Evolutionary conservation across 306 rosid genomes (phyloP).

Genomic region (Bauhinia variegata): DNA sequence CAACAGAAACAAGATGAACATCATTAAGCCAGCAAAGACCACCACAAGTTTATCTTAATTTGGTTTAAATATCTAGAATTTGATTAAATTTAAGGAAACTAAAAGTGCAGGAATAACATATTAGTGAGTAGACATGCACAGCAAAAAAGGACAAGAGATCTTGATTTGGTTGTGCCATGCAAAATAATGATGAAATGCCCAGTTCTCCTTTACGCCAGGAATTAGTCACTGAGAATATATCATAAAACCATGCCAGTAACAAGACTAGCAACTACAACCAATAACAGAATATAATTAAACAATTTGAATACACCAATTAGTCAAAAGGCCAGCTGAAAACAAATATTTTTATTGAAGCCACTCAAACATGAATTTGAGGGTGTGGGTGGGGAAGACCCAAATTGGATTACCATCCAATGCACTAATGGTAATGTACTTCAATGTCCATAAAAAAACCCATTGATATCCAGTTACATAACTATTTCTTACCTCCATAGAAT

Average conservation of each 20-base stretch:
- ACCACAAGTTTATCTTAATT: slow-evolving; percentile 19
- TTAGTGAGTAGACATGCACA: background rate
- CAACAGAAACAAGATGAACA: slow-evolving; percentile 8
- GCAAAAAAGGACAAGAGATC: too few relatives aligned
- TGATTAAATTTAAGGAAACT: background rate
- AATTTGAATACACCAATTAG: slow-evolving; percentile 7
- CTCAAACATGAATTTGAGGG: slow-evolving; percentile 6
- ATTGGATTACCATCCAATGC: slow-evolving; percentile 1
- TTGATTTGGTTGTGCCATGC: too few relatives aligned
- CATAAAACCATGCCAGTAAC: slow-evolving; percentile 5
- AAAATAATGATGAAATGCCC: too few relatives aligned
- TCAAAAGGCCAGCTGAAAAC: slow-evolving; percentile 20
- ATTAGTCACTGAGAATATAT: background rate
- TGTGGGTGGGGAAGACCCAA: background rate
- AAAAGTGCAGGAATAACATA: background rate
- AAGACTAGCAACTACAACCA: background rate
- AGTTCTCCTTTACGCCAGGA: background rate
- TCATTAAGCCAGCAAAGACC: slow-evolving; percentile 24
- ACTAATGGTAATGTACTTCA: background rate
- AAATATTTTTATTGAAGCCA: slow-evolving; percentile 3
- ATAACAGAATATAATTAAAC: slow-evolving; percentile 15
- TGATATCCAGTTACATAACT: background rate
- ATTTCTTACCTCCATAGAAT: background rate
- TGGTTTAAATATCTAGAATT: slow-evolving; percentile 11
- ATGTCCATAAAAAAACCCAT: slow-evolving; percentile 2